These are phyloP conservation scores for Aureobasidium melanogenum DNA, from an alignment of 2,329 filamentous ascomycete genomes.

Conservation along the genomic window DNA sequence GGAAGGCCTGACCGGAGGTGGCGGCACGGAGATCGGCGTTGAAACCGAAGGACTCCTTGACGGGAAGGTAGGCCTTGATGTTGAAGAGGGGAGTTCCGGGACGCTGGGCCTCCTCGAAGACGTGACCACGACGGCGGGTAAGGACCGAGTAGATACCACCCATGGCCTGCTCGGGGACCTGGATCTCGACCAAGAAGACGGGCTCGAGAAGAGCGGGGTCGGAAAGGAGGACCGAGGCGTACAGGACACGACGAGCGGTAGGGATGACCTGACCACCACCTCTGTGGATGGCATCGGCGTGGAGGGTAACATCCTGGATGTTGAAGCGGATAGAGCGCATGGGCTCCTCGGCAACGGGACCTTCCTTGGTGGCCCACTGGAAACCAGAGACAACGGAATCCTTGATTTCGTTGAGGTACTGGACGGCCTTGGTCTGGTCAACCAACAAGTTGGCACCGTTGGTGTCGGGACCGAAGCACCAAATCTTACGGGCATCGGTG, in stretches of 20 bases:
- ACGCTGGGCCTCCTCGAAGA: constrained; percentile 97
- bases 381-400: constrained; percentile 99
- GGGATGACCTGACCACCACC: constrained; percentile 99
- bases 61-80: constrained; percentile 94
- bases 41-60: constrained; percentile 99
- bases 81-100: constrained; percentile 98
- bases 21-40: constrained; percentile 89
- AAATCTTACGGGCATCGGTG: constrained; percentile 99
- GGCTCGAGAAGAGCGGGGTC: constrained; percentile 90
- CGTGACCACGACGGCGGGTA: constrained; percentile 95
- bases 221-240: constrained; percentile 83
- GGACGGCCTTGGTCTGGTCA: constrained; percentile 99
- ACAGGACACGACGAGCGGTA: constrained; percentile 93
- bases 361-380: constrained; percentile 98
- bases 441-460: constrained; percentile 96
- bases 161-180: constrained; percentile 97
- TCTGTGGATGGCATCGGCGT: constrained; percentile 99
- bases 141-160: constrained; percentile 99
- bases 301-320: constrained; percentile 98
- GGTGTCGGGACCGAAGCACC: constrained; percentile 98
- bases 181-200: constrained; percentile 98
- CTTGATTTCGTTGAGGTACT: constrained; percentile 99
- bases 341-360: constrained; percentile 95
- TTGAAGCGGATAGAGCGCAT: constrained; percentile 98
- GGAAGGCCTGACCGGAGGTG: constrained; percentile 97